These are phyloP conservation scores for Penicillium sp. DNA, from an alignment of 2,329 filamentous ascomycete species.

Conservation along the genomic window DNA sequence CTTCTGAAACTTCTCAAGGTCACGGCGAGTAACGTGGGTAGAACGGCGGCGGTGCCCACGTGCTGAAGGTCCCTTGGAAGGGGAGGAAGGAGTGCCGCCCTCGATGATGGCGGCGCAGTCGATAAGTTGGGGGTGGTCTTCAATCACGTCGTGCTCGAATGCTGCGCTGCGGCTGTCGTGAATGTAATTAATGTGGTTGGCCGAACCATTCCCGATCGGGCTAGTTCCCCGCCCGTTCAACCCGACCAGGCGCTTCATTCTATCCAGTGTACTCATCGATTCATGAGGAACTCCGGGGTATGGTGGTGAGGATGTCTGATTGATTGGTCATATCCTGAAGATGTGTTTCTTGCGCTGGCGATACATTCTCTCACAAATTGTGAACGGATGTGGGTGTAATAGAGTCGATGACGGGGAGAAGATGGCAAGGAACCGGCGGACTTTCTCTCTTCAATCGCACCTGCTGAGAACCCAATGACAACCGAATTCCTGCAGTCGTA, in stretches of 20 bases:
- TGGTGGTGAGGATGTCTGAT: not conserved
- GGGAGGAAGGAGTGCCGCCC: constrained; percentile 27
- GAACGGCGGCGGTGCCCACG: constrained; percentile 44
- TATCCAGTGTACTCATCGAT: constrained; percentile 18
- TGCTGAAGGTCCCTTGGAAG: constrained; percentile 36
- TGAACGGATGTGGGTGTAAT: constrained; percentile 16
- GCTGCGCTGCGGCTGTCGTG: constrained; percentile 5
- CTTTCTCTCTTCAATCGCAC: constrained; percentile 7
- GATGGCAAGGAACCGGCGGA: constrained; percentile 6
- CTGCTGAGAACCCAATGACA: constrained; percentile 8
- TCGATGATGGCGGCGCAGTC: constrained; percentile 32
- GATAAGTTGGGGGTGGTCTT: constrained; percentile 1
- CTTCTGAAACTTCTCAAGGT: constrained; percentile 40
- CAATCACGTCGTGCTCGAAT: not conserved
- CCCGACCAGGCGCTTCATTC: constrained; percentile 21
- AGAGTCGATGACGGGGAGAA: constrained; percentile 18
- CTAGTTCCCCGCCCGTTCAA: constrained; percentile 16
- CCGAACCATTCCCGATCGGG: constrained; percentile 14
- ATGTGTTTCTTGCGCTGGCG: not conserved
- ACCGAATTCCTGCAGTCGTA: not conserved
- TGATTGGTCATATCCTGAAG: not conserved
- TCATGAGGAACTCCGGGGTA: not conserved
- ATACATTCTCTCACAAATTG: not conserved
- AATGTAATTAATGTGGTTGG: constrained; percentile 3
- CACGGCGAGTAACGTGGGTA: constrained; percentile 41